Conservation (phyloP, 2,329 filamentous ascomycete species). For the Fusarium duplospermum region DNA sequence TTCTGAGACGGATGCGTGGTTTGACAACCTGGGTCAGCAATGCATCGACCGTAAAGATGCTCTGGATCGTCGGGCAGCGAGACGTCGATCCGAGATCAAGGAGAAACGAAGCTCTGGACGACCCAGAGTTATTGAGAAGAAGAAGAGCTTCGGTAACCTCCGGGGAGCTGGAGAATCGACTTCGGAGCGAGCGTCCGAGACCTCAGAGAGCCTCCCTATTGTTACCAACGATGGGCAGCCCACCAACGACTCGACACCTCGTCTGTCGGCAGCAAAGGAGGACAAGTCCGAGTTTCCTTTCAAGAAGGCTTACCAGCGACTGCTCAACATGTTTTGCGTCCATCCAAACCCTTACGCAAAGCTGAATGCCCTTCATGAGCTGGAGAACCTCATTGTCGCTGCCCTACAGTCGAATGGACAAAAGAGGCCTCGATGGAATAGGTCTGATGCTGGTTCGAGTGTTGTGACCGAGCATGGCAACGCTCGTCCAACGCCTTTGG, state of each 20-base stretch:
- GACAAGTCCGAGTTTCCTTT: constrained; percentile 76
- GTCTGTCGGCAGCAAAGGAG: constrained; percentile 41
- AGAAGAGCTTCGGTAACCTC: constrained; percentile 75
- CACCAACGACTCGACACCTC: constrained; percentile 43
- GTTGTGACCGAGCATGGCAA: constrained; percentile 48
- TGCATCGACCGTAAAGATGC: constrained; percentile 72
- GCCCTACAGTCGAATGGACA: constrained; percentile 63
- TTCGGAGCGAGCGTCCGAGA: constrained; percentile 52
- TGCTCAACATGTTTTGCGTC: constrained; percentile 88
- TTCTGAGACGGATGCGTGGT: constrained; percentile 94
- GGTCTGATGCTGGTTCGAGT: constrained; percentile 52
- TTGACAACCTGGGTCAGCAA: constrained; percentile 74
- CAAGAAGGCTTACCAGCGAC: constrained; percentile 79
- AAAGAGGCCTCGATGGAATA: constrained; percentile 51
- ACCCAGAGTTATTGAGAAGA: constrained; percentile 69
- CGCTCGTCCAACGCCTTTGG: constrained; percentile 62
- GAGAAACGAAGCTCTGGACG: constrained; percentile 60
- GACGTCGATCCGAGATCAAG: constrained; percentile 55
- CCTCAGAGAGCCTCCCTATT: constrained; percentile 51
- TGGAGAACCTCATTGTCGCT: constrained; percentile 84
- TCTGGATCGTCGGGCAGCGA: constrained; percentile 58
- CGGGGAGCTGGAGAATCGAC: constrained; percentile 60
- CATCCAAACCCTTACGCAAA: constrained; percentile 91
- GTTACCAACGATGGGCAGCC: constrained; percentile 56
- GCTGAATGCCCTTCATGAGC: constrained; percentile 82